Percentiles rank a stretch among this genome's conserved stretches.
Conservation (phyloP, 2,329 filamentous ascomycete species). For the Fusarium chaquense region DNA sequence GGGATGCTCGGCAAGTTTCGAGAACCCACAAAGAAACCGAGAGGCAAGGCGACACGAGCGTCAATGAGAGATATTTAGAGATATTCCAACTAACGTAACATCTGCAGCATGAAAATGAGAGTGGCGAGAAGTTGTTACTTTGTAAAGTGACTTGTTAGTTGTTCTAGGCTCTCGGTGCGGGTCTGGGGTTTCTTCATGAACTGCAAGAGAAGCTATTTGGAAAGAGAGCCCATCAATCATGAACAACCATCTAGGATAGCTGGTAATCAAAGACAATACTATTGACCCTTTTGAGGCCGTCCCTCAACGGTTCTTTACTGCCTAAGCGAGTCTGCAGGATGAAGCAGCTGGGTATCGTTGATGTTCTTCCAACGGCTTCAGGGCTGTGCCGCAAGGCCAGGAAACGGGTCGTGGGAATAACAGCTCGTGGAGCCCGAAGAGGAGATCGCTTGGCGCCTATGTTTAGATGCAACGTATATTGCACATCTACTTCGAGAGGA, state of each 20-base stretch:
- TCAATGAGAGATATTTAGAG: constrained; percentile 9
- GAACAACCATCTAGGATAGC: background rate
- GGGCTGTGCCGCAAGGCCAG: constrained; percentile 15
- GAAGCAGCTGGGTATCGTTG: constrained; percentile 8
- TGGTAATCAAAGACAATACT: background rate
- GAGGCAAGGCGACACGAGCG: background rate
- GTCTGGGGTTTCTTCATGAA: constrained; percentile 13
- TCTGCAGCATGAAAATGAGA: background rate
- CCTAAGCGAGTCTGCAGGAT: constrained; percentile 14
- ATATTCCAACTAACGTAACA: background rate
- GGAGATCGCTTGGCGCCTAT: constrained; percentile 17
- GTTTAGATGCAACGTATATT: constrained; percentile 36
- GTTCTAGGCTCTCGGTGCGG: constrained; percentile 15
- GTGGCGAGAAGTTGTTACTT: constrained; percentile 24
- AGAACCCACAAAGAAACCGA: constrained; percentile 30
- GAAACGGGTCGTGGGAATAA: constrained; percentile 25
- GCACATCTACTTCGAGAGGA: constrained; percentile 27
- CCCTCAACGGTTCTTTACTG: constrained; percentile 24
- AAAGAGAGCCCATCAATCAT: constrained; percentile 4
- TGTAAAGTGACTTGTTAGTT: background rate
- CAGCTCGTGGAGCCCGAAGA: constrained; percentile 21
- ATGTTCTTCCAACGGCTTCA: background rate
- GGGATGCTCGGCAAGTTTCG: constrained; percentile 3
- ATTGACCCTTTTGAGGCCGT: constrained; percentile 20
- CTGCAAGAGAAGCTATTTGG: constrained; percentile 19